A percentile compares a stretch with the other conserved stretches of the same genome.
phyloP scores from a whole-genome alignment of 495 filamentous ascomycete species.

The Chlorociboria aeruginascens region DNA sequence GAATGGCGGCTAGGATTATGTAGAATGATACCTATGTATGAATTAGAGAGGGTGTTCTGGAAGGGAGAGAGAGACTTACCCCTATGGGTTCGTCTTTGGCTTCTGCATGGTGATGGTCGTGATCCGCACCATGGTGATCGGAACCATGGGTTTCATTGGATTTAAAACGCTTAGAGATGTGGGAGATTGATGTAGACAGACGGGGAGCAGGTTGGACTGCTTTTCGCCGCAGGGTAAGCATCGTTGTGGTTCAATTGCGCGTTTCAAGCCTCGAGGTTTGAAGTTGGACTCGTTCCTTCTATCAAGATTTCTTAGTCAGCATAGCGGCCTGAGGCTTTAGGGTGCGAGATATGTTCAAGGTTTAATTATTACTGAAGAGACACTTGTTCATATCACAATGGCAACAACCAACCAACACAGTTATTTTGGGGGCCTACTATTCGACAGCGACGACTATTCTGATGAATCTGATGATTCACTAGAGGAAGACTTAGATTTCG shows the following conservation, averaged over 20 bases:
- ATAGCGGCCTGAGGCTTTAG: background rate
- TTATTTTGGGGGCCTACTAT: constrained; percentile 1
- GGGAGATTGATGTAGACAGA: constrained; percentile 3
- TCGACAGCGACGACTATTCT: background rate
- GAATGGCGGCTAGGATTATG: constrained; percentile 45
- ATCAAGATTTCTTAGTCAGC: constrained; percentile 8
- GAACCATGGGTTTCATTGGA: too few relatives aligned
- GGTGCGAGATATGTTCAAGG: background rate
- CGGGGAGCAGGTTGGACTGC: constrained; percentile 15
- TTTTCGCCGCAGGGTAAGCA: constrained; percentile 18
- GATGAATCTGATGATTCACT: constrained; percentile 8
- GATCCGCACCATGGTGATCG: constrained; percentile 3
- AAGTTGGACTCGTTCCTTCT: constrained; percentile 2
- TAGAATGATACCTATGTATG: constrained; percentile 52
- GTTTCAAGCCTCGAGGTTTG: background rate
- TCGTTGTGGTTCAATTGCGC: constrained; percentile 22
- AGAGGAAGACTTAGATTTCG: background rate
- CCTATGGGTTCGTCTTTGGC: constrained; percentile 52
- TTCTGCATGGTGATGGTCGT: constrained; percentile 28
- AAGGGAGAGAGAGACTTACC: constrained; percentile 31
- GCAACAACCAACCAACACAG: background rate
- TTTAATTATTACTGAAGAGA: background rate
- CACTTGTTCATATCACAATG: constrained; percentile 15
- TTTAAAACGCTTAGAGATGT: background rate
- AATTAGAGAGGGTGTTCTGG: background rate